Evolutionary conservation across 805 yeast species (phyloP), one percentile per base, ranked within the genome.

Genomic region (Teunomyces pallodes): DNA sequence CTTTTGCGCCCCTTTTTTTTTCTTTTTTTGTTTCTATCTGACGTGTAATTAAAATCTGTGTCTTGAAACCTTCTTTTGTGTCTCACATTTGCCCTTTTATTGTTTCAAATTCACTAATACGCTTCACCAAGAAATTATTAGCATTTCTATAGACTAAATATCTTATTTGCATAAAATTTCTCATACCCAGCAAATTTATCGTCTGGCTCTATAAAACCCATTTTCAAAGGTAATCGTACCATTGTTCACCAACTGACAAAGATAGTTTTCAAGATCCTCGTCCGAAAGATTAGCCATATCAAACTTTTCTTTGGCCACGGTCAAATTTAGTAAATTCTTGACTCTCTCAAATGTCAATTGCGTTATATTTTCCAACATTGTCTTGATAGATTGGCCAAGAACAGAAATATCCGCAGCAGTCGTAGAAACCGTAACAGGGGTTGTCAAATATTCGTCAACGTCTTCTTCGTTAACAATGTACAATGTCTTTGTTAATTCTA

Each of bases 361-460:
- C 0, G 83, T 85, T 39, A 82, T 64, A 51, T 83, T 83, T 3
- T 78, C 78, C 24, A 83, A 64, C 81, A 83, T 82, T 3, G 81
- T 82, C 13, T 60, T 62, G 27, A 84, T 72, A 54, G 75, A 80
- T 0, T 84, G 78, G 75, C 77, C 73, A 32, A 53, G 43, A 3
- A 31, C 46, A 6, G 46, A 31, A 9, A 48, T 9, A 9, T 16
- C 42, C n/a, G 28, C 28, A 28, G 9, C 14, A 1, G 27, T 4
- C 5, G 24, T 20, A 20, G 24, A 3, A 30, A 8, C 35, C 16
- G 13, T 10, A 13, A 24, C 20, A 12, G 36, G 26, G 5, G 32
- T 4, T 16, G 3, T 12, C 24, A 16, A 14, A 28, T 17, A 17
- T 9, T 39, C 20, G 8, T 30, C 40, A 24, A 28, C 49, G 5